A percentile compares a stretch with the other conserved stretches of the same genome.
phyloP scores from a whole-genome alignment of 1,284 basidiomycete genomes.

The Phellopilus nigrolimitatus region DNA sequence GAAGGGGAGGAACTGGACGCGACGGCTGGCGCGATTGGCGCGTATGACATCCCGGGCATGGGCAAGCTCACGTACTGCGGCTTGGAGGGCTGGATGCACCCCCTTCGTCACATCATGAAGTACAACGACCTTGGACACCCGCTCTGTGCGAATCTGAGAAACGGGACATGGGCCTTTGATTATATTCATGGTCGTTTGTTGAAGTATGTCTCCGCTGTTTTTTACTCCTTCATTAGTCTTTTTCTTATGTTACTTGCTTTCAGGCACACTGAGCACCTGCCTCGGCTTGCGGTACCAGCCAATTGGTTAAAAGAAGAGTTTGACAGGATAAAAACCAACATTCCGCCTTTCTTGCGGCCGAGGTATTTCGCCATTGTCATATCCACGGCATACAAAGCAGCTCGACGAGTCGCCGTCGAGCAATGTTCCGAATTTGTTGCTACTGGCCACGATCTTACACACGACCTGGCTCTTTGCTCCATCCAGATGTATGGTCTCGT shows the following conservation, averaged over 20 bases:
- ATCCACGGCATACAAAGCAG: conserved; percentile 86
- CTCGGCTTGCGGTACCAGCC: conserved; percentile 64
- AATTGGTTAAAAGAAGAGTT: conserved; percentile 84
- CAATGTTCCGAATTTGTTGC: conserved; percentile 84
- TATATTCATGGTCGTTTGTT: conserved; percentile 72
- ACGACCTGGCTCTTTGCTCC: conserved; percentile 79
- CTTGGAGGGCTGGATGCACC: conserved; percentile 93
- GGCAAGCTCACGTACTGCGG: conserved; percentile 85
- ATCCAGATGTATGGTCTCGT: conserved; percentile 93
- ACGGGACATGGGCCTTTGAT: conserved; percentile 87
- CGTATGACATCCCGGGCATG: conserved; percentile 72
- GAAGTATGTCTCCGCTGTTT: conserved; percentile 50
- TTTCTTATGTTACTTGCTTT: conserved; percentile 4
- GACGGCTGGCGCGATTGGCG: conserved; percentile 67
- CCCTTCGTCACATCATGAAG: conserved; percentile 74
- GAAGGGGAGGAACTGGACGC: conserved; percentile 90
- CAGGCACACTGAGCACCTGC: conserved; percentile 67
- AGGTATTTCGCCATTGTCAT: conserved; percentile 92
- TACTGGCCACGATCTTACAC: conserved; percentile 83
- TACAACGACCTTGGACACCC: conserved; percentile 91
- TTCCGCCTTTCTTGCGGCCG: conserved; percentile 84
- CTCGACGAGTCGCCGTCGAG: conserved; percentile 74
- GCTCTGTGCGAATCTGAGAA: conserved; percentile 79
- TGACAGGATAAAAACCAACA: conserved; percentile 66
- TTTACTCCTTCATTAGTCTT: not conserved